phyloP scores from a whole-genome alignment of 768 basidiomycete genomes.

The Roridomyces roridus region DNA sequence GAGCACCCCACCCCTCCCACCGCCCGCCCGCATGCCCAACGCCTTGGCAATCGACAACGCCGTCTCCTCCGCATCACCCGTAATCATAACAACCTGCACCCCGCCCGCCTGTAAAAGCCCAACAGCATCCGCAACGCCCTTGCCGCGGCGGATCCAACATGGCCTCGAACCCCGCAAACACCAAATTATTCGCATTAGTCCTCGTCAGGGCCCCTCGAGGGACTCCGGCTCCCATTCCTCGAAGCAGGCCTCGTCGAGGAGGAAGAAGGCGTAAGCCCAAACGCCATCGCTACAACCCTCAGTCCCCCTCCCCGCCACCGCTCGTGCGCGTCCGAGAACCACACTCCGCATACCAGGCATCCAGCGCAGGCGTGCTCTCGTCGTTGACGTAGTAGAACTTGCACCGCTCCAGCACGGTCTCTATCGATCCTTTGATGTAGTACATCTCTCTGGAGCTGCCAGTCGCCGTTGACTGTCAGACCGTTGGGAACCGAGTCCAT shows the following conservation, averaged over 20 bases:
- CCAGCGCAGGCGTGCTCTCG: conserved; percentile 84
- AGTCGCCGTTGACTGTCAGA: conserved; percentile 34
- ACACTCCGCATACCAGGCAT: conserved; percentile 68
- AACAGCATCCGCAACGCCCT: conserved; percentile 92
- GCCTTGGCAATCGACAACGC: conserved; percentile 88
- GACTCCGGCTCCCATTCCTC: conserved; percentile 27
- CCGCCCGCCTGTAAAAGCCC: conserved; percentile 81
- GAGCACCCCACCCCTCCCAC: conserved; percentile 37
- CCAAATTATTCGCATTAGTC: conserved; percentile 52
- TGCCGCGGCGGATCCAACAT: conserved; percentile 96
- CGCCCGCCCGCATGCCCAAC: conserved; percentile 69
- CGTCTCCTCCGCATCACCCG: conserved; percentile 92
- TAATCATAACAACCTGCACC: conserved; percentile 98
- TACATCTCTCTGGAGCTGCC: conserved; percentile 69
- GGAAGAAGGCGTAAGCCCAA: conserved; percentile 57
- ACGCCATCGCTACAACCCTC: conserved; percentile 92
- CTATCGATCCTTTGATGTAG: conserved; percentile 93
- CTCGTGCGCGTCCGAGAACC: conserved; percentile 74
- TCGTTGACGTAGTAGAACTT: conserved; percentile 90
- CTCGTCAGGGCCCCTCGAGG: conserved; percentile 1
- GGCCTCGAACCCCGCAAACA: conserved; percentile 93
- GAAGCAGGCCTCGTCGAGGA: conserved; percentile 14
- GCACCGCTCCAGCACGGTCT: conserved; percentile 85
- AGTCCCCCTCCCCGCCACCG: conserved; percentile 78
- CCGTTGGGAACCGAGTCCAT: conserved; percentile 41